Evolutionary conservation across 2,329 filamentous ascomycete species (phyloP).

Genomic region (Ramularia endophylla): DNA sequence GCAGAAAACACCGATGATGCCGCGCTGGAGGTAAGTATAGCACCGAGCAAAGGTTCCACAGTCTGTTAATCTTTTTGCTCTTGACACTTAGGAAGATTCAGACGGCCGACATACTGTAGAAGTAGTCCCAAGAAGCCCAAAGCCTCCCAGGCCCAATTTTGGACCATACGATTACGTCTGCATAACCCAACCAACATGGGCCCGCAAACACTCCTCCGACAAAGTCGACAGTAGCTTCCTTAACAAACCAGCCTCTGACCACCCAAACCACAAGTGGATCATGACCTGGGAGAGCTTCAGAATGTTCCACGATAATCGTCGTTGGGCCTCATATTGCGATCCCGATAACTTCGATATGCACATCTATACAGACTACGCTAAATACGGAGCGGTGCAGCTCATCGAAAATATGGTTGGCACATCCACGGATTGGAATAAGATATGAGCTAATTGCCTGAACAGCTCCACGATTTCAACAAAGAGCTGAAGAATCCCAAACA

Average conservation of each 20-base stretch:
- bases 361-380: slow-evolving; percentile 28
- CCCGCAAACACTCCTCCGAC: background rate
- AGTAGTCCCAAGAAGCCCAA: too few species aligned
- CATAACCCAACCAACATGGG: background rate
- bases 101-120: too few species aligned
- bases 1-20: too few species aligned
- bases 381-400: slow-evolving; percentile 27
- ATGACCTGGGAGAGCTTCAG: slow-evolving; percentile 4
- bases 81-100: too few species aligned
- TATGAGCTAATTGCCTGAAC: too few species aligned
- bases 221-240: background rate
- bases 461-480: slow-evolving; percentile 10
- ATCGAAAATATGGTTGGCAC: slow-evolving; percentile 28
- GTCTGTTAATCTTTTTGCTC: too few species aligned
- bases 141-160: too few species aligned
- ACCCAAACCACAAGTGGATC: slow-evolving; percentile 11
- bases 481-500: slow-evolving; percentile 9
- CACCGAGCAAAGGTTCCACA: too few species aligned
- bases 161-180: slow-evolving; percentile 7
- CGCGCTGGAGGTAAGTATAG: too few species aligned
- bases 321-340: slow-evolving; percentile 10
- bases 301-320: slow-evolving; percentile 1
- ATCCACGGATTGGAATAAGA: too few species aligned
- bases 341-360: slow-evolving; percentile 29
- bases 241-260: slow-evolving; percentile 3